A percentile compares a stretch with the other conserved stretches of the same genome.
Conservation (phyloP, 805 yeast species). For the Ascoidea asiatica region DNA sequence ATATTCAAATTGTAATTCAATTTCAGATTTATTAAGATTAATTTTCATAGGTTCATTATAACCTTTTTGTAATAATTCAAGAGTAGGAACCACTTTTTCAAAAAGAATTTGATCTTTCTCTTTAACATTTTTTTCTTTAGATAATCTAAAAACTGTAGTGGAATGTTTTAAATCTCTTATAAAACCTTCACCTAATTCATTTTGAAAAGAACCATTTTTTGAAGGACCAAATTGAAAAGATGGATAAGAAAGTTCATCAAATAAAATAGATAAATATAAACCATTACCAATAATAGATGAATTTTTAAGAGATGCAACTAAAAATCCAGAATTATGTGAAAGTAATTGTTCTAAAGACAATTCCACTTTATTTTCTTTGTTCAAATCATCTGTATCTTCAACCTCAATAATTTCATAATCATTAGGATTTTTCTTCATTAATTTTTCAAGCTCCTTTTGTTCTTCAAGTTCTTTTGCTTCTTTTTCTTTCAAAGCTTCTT, state of each 20-base stretch:
- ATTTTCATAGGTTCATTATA: constrained; percentile 32
- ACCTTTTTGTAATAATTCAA: constrained; percentile 39
- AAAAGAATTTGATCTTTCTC: constrained; percentile 33
- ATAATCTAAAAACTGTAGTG: constrained; percentile 37
- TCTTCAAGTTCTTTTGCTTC: constrained; percentile 22
- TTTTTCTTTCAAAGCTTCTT: constrained; percentile 24
- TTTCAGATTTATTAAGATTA: constrained; percentile 22
- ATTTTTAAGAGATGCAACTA: constrained; percentile 36
- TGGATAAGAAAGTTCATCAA: constrained; percentile 56
- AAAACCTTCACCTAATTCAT: constrained; percentile 44
- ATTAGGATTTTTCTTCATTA: constrained; percentile 41
- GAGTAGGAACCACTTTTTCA: constrained; percentile 35
- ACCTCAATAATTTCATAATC: constrained; percentile 51
- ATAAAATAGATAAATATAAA: constrained; percentile 38
- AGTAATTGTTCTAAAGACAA: constrained; percentile 39
- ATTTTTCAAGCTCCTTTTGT: constrained; percentile 34
- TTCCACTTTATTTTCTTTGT: constrained; percentile 22
- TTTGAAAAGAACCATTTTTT: constrained; percentile 28
- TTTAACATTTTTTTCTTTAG: constrained; percentile 35
- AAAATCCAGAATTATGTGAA: constrained; percentile 46
- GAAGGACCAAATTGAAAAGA: constrained; percentile 37
- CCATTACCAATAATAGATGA: constrained; percentile 38
- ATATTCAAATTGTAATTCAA: constrained; percentile 42
- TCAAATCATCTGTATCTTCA: constrained; percentile 26
- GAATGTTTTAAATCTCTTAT: constrained; percentile 62